A percentile compares a stretch with the other conserved stretches of the same genome.
Conservation (phyloP, 2,329 filamentous ascomycete genomes). For the Microascus cirrosus region DNA sequence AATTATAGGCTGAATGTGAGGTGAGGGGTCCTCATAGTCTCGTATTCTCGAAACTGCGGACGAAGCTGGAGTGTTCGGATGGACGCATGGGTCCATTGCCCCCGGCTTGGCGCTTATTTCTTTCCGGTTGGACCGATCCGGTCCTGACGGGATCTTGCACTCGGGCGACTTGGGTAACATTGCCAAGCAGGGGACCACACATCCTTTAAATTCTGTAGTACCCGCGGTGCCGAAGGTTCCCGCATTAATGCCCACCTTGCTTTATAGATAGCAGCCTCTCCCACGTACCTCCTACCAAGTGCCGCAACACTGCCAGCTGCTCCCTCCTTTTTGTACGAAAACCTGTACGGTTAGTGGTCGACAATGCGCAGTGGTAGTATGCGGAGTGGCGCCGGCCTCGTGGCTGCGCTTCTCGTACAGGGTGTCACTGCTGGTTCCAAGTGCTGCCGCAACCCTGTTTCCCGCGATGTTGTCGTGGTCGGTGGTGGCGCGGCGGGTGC, state of each 20-base stretch:
- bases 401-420: not conserved
- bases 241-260: not conserved
- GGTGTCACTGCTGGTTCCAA: not conserved
- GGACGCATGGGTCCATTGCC: too few relatives aligned
- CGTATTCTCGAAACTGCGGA: not conserved
- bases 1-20: too few relatives aligned
- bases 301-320: not conserved
- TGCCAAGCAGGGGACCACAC: not conserved
- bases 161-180: not conserved
- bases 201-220: too few relatives aligned
- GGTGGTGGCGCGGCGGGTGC: constrained; percentile 24
- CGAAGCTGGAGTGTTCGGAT: not conserved
- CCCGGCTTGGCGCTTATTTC: not conserved
- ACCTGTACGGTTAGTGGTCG: not conserved
- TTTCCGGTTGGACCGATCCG: not conserved
- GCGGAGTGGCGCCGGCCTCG: not conserved
- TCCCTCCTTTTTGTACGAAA: not conserved
- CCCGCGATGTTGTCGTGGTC: constrained; percentile 21
- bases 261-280: not conserved
- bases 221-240: too few relatives aligned
- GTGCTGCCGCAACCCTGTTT: constrained; percentile 5
- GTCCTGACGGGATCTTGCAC: not conserved
- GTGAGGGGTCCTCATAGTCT: too few relatives aligned
- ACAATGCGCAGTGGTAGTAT: not conserved
- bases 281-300: not conserved